Percentiles rank a stretch among this genome's conserved stretches.
Conservation (phyloP, 2,329 filamentous ascomycete genomes). For the Microcera coccophila region DNA sequence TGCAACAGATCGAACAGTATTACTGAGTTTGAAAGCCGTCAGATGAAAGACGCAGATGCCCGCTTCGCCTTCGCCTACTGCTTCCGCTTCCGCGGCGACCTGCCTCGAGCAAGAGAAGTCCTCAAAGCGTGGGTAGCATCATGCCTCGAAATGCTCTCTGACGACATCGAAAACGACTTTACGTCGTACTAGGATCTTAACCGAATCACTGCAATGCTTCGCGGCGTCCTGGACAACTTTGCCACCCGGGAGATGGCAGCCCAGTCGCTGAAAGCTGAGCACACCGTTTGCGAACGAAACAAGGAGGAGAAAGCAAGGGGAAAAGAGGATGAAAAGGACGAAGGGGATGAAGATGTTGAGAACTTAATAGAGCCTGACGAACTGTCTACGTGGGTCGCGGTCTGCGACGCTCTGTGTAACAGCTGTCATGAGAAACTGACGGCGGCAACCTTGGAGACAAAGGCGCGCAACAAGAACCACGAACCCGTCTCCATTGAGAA, state of each 20-base stretch:
- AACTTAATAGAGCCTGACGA: background rate
- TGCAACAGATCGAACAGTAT: constrained; percentile 1
- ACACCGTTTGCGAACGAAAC: background rate
- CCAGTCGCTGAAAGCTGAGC: background rate
- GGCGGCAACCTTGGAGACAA: background rate
- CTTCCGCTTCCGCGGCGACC: background rate
- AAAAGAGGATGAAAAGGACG: background rate
- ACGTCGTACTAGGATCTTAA: constrained; percentile 1
- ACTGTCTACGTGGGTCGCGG: background rate
- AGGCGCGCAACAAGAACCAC: background rate
- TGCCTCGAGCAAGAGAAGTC: background rate
- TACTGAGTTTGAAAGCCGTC: background rate
- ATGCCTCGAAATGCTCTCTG: constrained; percentile 8
- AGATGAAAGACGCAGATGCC: background rate
- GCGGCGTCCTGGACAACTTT: constrained; percentile 1
- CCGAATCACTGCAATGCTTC: background rate
- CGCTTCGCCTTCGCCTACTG: constrained; percentile 1
- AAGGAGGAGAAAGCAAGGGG: background rate
- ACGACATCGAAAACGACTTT: constrained; percentile 5
- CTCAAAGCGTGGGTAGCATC: background rate
- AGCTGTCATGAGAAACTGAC: constrained; percentile 1
- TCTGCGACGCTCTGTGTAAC: constrained; percentile 5
- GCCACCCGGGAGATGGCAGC: constrained; percentile 6
- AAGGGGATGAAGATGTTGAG: background rate
- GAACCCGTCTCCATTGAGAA: background rate